Evolutionary conservation across 1,139 yeast species (phyloP), one percentile per base, ranked within the genome.

Genomic region (Nakaseomyces glabratus): DNA sequence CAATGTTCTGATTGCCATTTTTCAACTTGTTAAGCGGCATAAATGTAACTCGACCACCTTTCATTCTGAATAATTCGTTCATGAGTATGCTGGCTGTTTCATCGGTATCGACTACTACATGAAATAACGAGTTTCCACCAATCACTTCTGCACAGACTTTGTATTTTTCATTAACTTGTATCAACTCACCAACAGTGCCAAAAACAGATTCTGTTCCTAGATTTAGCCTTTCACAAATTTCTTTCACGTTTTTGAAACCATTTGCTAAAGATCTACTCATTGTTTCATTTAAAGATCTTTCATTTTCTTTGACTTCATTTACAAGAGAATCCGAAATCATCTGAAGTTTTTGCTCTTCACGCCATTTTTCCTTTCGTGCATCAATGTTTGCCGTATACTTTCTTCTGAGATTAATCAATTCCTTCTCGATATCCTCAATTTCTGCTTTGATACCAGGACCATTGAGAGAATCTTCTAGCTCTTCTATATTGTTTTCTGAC

Each of bases 71-170:
- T 40, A 90, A 63, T 51, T 84, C 93, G 32, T 79, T 78, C 79
- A 90, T 80, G 3, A 90, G 58, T 10, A 70, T 53, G 4, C 85
- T 68, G 0, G 97, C 97, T 1, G 95, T 84, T 32, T 71, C 76
- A 47, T 88, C 96, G 31, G 70, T 76, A 51, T 86, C 95, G 11
- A 90, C 97, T 11, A 90, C 93, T 24, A 88, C 74, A 55, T 90
- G 86, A 52, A 86, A 88, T 33, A 90, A 62, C 2, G 94, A 71
- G 42, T 73, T 77, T 2, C 97, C 97, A 10, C 94, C 96, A 31
- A 85, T 72, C 4, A 82, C 90, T 52, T 88, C 96, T 1, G 82
- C 81, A 1, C 96, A 93, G 1, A 78, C 71, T 52, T 81, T 80
- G 54, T 85, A 88, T 48, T 82, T 84, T 36, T 82, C 88, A 46